Conservation (phyloP, 495 filamentous ascomycete species). For the Penicillium angulare region DNA sequence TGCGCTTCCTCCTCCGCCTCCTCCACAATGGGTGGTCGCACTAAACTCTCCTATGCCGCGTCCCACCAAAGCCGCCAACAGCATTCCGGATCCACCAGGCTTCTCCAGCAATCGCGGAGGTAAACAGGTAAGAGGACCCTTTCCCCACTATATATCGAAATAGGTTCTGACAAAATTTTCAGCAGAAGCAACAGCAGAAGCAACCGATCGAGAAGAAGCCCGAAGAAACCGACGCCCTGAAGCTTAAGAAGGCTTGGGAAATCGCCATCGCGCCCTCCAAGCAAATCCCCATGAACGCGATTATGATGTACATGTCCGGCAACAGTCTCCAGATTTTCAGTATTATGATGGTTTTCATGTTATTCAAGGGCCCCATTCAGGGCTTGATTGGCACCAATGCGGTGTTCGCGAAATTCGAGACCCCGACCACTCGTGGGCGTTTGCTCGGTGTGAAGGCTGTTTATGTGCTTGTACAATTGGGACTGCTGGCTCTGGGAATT, state of each 20-base stretch:
- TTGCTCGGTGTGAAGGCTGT: conserved; percentile 78
- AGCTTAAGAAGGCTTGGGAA: conserved; percentile 99
- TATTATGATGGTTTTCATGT: conserved; percentile 99
- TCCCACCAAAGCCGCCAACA: conserved; percentile 54
- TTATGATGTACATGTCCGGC: conserved; percentile 99
- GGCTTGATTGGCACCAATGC: conserved; percentile 75
- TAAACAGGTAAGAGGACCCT: conserved; percentile 35
- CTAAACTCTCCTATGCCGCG: conserved; percentile 64
- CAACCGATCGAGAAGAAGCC: conserved; percentile 38
- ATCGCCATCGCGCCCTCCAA: conserved; percentile 92
- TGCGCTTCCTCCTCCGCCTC: conserved; percentile 47
- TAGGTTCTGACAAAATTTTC: not conserved
- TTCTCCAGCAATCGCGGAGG: conserved; percentile 58
- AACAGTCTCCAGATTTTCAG: conserved; percentile 98
- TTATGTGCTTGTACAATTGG: conserved; percentile 82
- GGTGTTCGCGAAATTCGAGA: conserved; percentile 86
- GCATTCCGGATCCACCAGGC: conserved; percentile 84
- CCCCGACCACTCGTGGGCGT: conserved; percentile 67
- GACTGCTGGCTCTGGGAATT: conserved; percentile 78
- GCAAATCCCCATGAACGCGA: conserved; percentile 92
- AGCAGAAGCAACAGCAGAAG: conserved; percentile 38
- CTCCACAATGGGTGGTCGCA: conserved; percentile 78
- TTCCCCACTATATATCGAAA: not conserved
- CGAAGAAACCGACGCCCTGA: conserved; percentile 88
- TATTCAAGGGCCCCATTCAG: conserved; percentile 93